Evolutionary conservation across 768 basidiomycete species (phyloP), one percentile per base, ranked within the genome.

Genomic region (Kwoniella dejecticola): DNA sequence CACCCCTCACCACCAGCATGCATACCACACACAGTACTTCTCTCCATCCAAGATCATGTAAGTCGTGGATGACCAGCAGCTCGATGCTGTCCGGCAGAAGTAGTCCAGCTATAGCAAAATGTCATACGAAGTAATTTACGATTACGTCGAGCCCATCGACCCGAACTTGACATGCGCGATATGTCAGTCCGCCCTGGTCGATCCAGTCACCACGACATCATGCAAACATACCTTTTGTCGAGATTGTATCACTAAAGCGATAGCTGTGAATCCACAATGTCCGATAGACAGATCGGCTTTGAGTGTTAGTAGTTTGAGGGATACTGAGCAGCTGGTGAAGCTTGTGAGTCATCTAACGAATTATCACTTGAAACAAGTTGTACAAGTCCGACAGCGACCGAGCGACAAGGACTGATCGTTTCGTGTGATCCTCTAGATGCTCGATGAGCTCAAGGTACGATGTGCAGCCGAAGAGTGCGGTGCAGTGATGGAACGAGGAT

Each of bases 171-270:
- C 63, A 13, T 76, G 74, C 30, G 71, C 71, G 24, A 76, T 76
- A 53, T 76, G 74, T 47, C 69, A 66, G 23, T 71, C 65, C 13
- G 71, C 69, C 15, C 41, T 93, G 71, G 79, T 85, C 7, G 84
- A 90, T 29, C 92, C 91, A 10, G 83, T 83, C 1, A 89, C 88
- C 0, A 87, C 89, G 0, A 83, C 79, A 40, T 85, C 87, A 7
- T 94, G 92, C 69, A 82, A 84, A 61, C 92, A 91, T 74, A 94
- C 90, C 0, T 94, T 94, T 77, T 95, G 92, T 76, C 79, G 79
- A n/a, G 87, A 85, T 29, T 95, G 92, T 72, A 89, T 93, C 62
- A 68, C 80, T n/a, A 81, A 82, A 50, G 89, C 91, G 0, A 82
- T 94, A 3, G 76, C 79, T 12, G 84, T 88, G 61, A 85, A 86